Base-by-base conservation (phyloP, 352 stramenopile species). In the Phytopythium kandeliae region DNA sequence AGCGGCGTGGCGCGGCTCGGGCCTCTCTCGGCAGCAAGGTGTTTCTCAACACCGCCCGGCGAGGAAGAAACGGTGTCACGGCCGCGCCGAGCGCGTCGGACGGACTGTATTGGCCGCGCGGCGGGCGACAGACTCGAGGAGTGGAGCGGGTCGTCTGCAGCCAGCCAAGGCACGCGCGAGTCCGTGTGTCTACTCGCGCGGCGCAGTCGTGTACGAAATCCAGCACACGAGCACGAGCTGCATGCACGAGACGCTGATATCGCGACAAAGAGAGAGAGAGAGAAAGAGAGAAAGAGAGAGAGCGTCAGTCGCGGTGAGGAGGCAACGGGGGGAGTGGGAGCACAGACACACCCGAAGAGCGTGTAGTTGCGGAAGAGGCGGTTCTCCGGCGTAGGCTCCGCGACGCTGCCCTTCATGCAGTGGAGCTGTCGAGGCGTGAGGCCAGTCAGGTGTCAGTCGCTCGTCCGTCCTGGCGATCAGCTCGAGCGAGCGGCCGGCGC, bases 21-120 rank as follows among this genome's bases (percentile, higher is more conserved):
- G 17, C 25, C 30, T 33, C 48, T 50, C 38, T 33, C 48, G 48
- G 58, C 55, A 75, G 69, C 54, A 71, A 85, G 83, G 83, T 94
- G 80, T 89, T 94, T 91, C 61, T 94, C 40, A 94, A 91, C 83
- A 92, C 83, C 83, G 62, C 83, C 79, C 80, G 71, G 24, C 10
- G 26, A 41, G 31, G 45, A 51, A 46, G 40, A 46, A 46, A 46
- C 22, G 21, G 40, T 15, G 22, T 46, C 40, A 46, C 16, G 37
- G 19, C 37, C 22, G 40, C 15, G 38, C 19, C n/a, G 36, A n/a
- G 8, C 5, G 35, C 3, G 37, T 9, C 3, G 12, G 19, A 19
- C 8, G 4, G 31, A 35, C 31, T 35, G 31, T 35, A 35, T 35
- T 15, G 31, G 15, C 15, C 7, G 31, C 2, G 4, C 28, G 28